phyloP scores from a whole-genome alignment of 78 protist species.

The Dictyostelium purpureum region DNA sequence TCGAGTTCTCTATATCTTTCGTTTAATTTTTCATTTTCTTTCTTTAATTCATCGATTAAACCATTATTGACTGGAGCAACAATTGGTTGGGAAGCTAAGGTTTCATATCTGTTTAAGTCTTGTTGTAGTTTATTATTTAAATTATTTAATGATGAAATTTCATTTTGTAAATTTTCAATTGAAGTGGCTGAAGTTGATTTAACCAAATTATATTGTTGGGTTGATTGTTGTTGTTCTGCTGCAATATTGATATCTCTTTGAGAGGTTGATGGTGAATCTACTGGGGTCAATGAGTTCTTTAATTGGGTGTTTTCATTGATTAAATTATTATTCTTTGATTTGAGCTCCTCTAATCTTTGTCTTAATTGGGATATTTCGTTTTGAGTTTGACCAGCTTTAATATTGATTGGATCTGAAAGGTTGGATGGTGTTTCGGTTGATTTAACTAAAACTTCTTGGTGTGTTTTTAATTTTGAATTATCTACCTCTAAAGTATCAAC shows the following conservation, averaged over 20 bases:
- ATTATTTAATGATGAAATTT: constrained; percentile 12
- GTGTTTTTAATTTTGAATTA: neutral
- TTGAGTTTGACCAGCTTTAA: constrained; percentile 76
- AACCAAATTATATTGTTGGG: neutral
- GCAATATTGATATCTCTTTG: neutral
- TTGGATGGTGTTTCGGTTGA: neutral
- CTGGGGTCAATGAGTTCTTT: neutral
- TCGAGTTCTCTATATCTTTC: constrained; percentile 25
- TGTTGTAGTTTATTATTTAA: constrained; percentile 34
- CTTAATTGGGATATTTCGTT: constrained; percentile 13
- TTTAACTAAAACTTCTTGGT: constrained; percentile 5
- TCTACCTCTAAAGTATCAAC: neutral
- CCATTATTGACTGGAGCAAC: neutral
- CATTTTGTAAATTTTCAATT: constrained; percentile 25
- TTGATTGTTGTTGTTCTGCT: too few relatives aligned
- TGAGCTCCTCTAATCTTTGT: constrained; percentile 31
- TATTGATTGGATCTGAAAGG: constrained; percentile 43
- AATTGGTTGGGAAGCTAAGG: neutral
- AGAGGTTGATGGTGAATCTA: constrained; percentile 37
- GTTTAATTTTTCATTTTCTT: constrained; percentile 30
- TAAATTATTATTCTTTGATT: neutral
- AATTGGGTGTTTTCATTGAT: constrained; percentile 16
- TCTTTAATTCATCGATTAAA: constrained; percentile 32
- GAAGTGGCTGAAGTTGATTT: constrained; percentile 7
- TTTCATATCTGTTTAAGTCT: constrained; percentile 27